phyloP scores from a whole-genome alignment of 208 protist genomes.

The Leishmania mexicana region DNA sequence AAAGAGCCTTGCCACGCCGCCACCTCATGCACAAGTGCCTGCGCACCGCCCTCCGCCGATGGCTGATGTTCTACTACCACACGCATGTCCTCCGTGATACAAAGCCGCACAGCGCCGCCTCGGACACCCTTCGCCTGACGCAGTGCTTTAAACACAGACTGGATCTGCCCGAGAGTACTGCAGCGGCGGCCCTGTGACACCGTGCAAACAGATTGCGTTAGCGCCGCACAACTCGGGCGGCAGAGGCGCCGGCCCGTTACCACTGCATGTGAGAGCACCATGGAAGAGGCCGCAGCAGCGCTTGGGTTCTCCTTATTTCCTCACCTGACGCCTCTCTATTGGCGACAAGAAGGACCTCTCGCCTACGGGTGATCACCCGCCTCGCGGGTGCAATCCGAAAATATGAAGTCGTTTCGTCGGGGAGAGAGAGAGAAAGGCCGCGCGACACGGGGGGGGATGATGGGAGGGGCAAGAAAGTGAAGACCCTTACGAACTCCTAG shows the following conservation, averaged over 20 bases:
- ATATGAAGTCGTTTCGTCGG: neutral
- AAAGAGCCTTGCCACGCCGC: constrained; percentile 12
- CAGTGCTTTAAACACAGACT: neutral
- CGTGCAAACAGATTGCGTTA: neutral
- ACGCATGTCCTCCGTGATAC: constrained; percentile 29
- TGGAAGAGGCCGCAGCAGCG: neutral
- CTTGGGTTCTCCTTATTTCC: neutral
- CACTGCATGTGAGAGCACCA: neutral
- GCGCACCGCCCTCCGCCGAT: neutral
- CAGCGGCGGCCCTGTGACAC: constrained; percentile 8
- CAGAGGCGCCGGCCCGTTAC: neutral
- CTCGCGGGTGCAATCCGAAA: neutral
- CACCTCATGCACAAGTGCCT: neutral
- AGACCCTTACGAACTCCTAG: no score
- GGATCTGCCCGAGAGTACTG: constrained; percentile 25
- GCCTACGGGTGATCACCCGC: neutral
- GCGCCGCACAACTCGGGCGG: neutral
- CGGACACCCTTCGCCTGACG: constrained; percentile 5
- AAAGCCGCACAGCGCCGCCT: constrained; percentile 14
- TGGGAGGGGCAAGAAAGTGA: neutral
- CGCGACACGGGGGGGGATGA: neutral
- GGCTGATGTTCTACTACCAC: constrained; percentile 19
- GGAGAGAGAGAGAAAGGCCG: neutral
- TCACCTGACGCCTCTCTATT: no score
- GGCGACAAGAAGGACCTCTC: neutral